Base-by-base conservation (phyloP, 371 early-diverging fungal genomes). In the Vavraia culicis region DNA sequence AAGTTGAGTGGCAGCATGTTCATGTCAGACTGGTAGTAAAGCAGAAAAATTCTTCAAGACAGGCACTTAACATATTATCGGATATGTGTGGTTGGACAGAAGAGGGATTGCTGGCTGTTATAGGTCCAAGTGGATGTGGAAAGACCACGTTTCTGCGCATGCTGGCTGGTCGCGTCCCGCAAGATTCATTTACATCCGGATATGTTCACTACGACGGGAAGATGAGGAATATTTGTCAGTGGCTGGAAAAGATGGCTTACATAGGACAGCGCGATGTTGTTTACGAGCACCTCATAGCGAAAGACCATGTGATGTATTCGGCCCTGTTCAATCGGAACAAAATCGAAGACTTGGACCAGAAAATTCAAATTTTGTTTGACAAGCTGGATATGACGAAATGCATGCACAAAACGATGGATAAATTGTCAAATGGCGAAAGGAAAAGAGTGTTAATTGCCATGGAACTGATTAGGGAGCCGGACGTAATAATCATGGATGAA, bases 81-180 rank as follows among this genome's bases (percentile, higher is more conserved):
- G 7, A 27, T 27, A 7, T 27, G 27, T 27, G 27, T 27, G 27
- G 27, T 27, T 2, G 7, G 7, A 27, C 7, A 27, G 4, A 7
- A 4, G 27, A 2, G 4, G 27, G 27, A 4, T 27, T 27, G 2
- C 2, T 7, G 7, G 27, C 27, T 7, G 75, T 83, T 41, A 75
- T 83, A 76, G 83, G 74, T 13, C 72, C 78, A 0, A 76, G 77
- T 23, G 73, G 73, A 47, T 78, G 81, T 35, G 69, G 72, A 9
- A 73, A 72, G 41, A 59, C 69, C 16, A 70, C 69, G 4, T 45
- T 64, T 1, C 46, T 72, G 36, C 59, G 59, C 3, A 54, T 52
- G 7, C 46, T 71, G 1, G 43, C 32, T 66, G 59, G 74, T 75
- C 0, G 79, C 78, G n/a, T 72, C 67, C 1, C 62, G 51, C 3